A percentile compares a stretch with the other conserved stretches of the same genome.
Conservation (phyloP, 2,329 filamentous ascomycete genomes). For the Erysiphe neolycopersici region DNA sequence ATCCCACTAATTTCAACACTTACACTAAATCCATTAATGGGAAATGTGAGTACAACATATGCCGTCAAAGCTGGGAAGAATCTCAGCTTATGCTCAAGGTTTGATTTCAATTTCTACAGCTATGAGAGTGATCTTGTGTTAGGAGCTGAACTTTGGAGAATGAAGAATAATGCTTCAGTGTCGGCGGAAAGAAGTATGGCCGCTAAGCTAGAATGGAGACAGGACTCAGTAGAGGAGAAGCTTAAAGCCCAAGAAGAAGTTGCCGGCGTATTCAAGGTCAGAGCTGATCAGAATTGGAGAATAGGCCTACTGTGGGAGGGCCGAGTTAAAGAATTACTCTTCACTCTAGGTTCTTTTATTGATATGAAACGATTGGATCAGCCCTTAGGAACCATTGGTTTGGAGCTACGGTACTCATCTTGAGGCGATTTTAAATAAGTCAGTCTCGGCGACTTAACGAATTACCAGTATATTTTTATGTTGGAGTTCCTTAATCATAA, state of each 20-base stretch:
- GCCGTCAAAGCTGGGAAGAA: conserved; percentile 65
- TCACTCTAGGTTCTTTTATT: conserved; percentile 68
- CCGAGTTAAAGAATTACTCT: conserved; percentile 69
- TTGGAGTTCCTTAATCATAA: too few species aligned
- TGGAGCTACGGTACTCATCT: conserved; percentile 65
- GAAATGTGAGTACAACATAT: conserved; percentile 74
- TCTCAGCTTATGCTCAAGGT: conserved; percentile 64
- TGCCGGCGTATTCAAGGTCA: conserved; percentile 68
- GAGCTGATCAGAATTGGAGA: conserved; percentile 66
- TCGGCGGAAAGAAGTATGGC: conserved; percentile 21
- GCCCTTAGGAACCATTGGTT: conserved; percentile 47
- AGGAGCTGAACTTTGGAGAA: conserved; percentile 80
- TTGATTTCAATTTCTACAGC: conserved; percentile 95
- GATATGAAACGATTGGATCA: conserved; percentile 53
- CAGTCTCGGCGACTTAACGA: too few species aligned
- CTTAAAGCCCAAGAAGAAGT: conserved; percentile 31
- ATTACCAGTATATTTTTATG: too few species aligned
- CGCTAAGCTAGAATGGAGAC: conserved; percentile 25
- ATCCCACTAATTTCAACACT: conserved; percentile 85
- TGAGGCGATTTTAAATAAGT: conserved; percentile 16
- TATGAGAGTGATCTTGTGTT: conserved; percentile 89
- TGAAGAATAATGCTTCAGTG: conserved; percentile 13
- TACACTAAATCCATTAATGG: conserved; percentile 83
- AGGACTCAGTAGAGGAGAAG: conserved; percentile 15
- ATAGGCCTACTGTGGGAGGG: conserved; percentile 84